These are phyloP conservation scores for Aspergillus saccharolyticus DNA, from an alignment of 495 filamentous ascomycete genomes.

Conservation along the genomic window DNA sequence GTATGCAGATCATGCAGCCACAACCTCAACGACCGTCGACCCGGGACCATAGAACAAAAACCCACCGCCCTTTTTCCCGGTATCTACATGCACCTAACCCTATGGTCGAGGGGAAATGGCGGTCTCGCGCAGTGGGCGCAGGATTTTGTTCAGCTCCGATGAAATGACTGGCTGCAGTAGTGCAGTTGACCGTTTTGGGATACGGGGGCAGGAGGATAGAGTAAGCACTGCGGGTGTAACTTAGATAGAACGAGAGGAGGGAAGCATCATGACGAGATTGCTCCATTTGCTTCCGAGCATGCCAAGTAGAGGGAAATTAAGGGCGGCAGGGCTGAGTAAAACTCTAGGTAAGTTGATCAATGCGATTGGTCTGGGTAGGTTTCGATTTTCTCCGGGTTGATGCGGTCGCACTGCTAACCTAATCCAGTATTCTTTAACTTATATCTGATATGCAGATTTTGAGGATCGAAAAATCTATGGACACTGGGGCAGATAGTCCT, in stretches of 20 bases:
- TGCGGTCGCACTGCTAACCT: not conserved
- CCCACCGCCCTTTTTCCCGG: conserved; percentile 13
- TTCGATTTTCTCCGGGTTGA: not conserved
- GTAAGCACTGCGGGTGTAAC: not conserved
- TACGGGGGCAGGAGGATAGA: not conserved
- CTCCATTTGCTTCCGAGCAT: not conserved
- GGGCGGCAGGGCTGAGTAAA: not conserved
- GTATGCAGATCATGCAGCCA: conserved; percentile 14
- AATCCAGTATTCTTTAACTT: too few species aligned
- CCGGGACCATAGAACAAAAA: not conserved
- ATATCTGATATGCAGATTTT: not conserved
- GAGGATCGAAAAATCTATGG: too few species aligned
- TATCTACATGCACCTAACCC: conserved; percentile 2
- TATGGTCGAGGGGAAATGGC: conserved; percentile 4
- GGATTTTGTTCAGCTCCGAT: conserved; percentile 8
- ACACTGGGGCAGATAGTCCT: too few species aligned
- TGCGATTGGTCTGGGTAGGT: not conserved
- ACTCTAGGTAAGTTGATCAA: not conserved
- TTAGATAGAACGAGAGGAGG: too few species aligned
- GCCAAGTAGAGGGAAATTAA: not conserved
- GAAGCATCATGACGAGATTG: not conserved
- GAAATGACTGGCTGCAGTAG: conserved; percentile 1
- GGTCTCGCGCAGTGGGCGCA: conserved; percentile 2
- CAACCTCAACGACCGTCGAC: not conserved
- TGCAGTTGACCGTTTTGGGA: not conserved